Percentiles rank a stretch among this genome's conserved stretches.
These are phyloP conservation scores for Aphanomyces stellatus DNA, from an alignment of 352 stramenopile genomes.

Conservation along the genomic window DNA sequence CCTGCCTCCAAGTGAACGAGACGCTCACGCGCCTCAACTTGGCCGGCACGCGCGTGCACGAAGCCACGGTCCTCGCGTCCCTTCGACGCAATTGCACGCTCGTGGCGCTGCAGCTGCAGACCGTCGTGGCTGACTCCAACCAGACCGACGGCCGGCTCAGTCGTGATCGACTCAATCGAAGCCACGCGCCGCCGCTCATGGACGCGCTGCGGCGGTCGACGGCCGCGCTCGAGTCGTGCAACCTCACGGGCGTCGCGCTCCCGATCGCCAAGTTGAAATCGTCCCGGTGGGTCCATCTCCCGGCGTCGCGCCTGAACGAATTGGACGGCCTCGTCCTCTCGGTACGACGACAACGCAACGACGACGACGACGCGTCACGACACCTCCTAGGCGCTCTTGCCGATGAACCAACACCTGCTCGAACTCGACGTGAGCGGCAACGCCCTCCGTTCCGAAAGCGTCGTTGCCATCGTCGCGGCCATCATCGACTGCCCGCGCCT, in stretches of 20 bases:
- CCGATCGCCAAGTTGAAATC: slow-evolving; percentile 52
- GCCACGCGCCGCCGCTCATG: slow-evolving; percentile 39
- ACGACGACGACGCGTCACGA: too few relatives aligned
- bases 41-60: slow-evolving; percentile 32
- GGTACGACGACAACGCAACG: too few relatives aligned
- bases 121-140: slow-evolving; percentile 45
- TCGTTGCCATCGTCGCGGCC: slow-evolving; percentile 44
- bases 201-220: slow-evolving; percentile 43
- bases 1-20: slow-evolving; percentile 56
- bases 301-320: slow-evolving; percentile 32
- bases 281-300: slow-evolving; percentile 49
- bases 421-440: slow-evolving; percentile 64
- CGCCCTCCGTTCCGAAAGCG: slow-evolving; percentile 35
- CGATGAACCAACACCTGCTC: slow-evolving; percentile 42
- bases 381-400: slow-evolving; percentile 37
- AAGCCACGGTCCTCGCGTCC: slow-evolving; percentile 41
- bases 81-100: slow-evolving; percentile 23
- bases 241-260: slow-evolving; percentile 35
- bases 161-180: slow-evolving; percentile 47
- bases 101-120: slow-evolving; percentile 41
- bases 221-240: slow-evolving; percentile 33
- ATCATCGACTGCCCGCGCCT: slow-evolving; percentile 47
- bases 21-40: slow-evolving; percentile 48
- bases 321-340: slow-evolving; percentile 57
- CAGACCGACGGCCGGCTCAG: slow-evolving; percentile 39